Evolutionary conservation across 805 yeast species (phyloP), one percentile per base, ranked within the genome.

Genomic region (Myxozyma kluyveri): DNA sequence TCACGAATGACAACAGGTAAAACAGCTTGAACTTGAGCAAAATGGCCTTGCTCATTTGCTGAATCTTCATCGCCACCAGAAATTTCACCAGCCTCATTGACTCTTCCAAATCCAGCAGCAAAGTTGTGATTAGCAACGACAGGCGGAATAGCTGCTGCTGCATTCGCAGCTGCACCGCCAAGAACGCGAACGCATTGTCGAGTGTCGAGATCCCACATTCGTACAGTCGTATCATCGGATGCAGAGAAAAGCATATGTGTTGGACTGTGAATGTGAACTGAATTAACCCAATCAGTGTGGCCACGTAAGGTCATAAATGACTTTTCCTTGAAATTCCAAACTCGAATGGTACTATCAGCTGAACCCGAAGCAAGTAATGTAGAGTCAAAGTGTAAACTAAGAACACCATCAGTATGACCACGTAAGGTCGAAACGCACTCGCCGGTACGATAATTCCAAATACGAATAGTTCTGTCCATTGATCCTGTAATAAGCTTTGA

Each of bases 401-500:
- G 75, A 3, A 93, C 96, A 45, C 88, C 82, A 63, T 86, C 93
- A 45, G 82, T 83, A 70, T 93, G 98, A 2, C 98, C 98, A 37
- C 91, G 75, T 69, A 93, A 89, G 0, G 98, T 90, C 5, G 96
- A 86, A 21, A 93, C 82, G 65, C 97, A 91, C 67, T 86, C 86
- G 33, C 99, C 99, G 0, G 96, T 88, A 59, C 85, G 84, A 69
- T 88, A 88, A 71, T 91, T 89, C 99, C 99, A 93, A 35, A 93
- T 95, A 62, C 90, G 84, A 56, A 93, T 88, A 0, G 96, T 88
- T 42, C 84, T 79, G 70, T 93, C 99, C 65, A 88, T 75, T 1
- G 96, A 90, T 10, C 96, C 97, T 0, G 96, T 87, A 40, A 93
- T 88, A 39, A 93, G 76, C 69, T 93, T 93, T 61, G 84, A 87